Evolutionary conservation across 2,329 filamentous ascomycete species (phyloP), one percentile per base, ranked within the genome.

Genomic region (Trichoderma lentiforme): DNA sequence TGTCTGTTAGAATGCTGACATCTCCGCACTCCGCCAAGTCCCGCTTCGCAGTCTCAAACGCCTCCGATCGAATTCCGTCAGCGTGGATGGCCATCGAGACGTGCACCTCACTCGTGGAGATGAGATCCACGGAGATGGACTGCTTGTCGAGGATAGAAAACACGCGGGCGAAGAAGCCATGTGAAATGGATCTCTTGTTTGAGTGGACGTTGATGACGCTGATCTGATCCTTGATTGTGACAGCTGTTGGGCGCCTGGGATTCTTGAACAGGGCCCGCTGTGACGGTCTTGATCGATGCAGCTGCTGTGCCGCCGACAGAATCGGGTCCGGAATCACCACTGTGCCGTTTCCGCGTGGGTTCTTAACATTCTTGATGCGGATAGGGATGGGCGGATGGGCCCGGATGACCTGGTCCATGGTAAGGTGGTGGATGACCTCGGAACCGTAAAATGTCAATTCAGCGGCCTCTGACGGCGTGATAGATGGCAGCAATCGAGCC

Each of bases 361-460:
- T 96, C 85, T 94, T 95, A 79, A 97, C 93, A 78, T 97, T 97
- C 85, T 96, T 96, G 83, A 96, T 96, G 75, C 93, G 92, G 77
- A 96, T 95, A 18, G 91, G 92, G 77, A 96, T 96, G 66, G 91
- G 91, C 1, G 90, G 90, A 28, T 85, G 83, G n/a, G 93, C 93
- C 77, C 93, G 92, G 79, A 96, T 94, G 75, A 92, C 90, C 83
- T 98, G 96, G 83, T 98, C 95, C 95, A 99, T 98, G 77, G 96
- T 99, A 80, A 98, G 92, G 75, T 97, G 96, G 81, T 99, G 96
- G 76, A 99, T 99, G 79, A 99, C 96, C 82, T 99, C 96, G 73
- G 95, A 95, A 74, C 93, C 93, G 80, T 95, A 96, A 79, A 95
- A 96, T 2, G 96, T 98, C 84, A 99, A 86, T 82, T 99, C 96